Evolutionary conservation across 1,284 basidiomycete species (phyloP), one percentile per base, ranked within the genome.

Genomic region (Fomes fomentarius): DNA sequence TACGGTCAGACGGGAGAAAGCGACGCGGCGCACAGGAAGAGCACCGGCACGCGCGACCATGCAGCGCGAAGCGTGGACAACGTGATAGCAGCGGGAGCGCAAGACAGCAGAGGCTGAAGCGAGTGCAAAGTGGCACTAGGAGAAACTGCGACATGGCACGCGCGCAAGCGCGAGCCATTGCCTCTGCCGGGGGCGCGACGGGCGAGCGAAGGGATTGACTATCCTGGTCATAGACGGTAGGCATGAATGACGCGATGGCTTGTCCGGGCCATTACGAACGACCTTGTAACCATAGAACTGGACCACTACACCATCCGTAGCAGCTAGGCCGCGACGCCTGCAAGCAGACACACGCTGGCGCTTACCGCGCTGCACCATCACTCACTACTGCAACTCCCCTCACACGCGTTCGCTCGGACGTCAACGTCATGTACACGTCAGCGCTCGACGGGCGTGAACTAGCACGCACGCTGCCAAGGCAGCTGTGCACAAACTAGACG

Each of bases 381-480:
- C 54, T 51, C 54, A 26, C 57, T 45, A 30, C 56, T 52, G 34
- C 56, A 26, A 58, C 61, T 52, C 56, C 47, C 56, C 51, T 39
- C 52, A 40, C 56, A 45, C 54, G 28, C 51, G 43, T 41, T 55
- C 54, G 54, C 58, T 58, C 64, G 52, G 44, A 60, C 66, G 35
- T 59, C 62, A 43, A 41, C 50, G 43, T 37, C 15, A 48, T 33
- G 11, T 49, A 45, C 50, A 55, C 50, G 45, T 45, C 60, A 26
- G 47, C 50, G 30, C 45, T 46, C 54, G 52, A 53, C 38, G 62
- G 55, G 60, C 66, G 49, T 65, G 65, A 56, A 54, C 65, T 66
- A 61, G 65, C 65, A 66, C 58, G 65, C 64, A 50, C 63, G 48
- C 61, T 43, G 51, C 55, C 59, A 43, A 56, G 52, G 55, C 53